Evolutionary conservation across 352 stramenopile species (phyloP), one percentile per base, ranked within the genome.

Genomic region (Pythium monospermum): DNA sequence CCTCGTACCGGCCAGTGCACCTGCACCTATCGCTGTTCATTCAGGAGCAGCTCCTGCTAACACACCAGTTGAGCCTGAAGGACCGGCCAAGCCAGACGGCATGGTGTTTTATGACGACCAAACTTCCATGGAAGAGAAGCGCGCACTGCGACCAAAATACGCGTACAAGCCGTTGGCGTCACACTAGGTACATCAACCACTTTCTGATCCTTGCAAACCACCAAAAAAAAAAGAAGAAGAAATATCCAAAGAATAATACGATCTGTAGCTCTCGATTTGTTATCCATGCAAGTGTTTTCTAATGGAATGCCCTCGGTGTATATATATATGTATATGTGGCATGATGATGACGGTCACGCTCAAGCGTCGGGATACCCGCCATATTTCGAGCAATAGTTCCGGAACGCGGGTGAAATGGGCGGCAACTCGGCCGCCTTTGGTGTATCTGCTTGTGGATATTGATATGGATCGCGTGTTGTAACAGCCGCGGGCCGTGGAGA

Each of bases 361-460:
- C 47, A 61, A 36, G 47, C 37, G 23, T 89, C 78, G 47, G 80
- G 73, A 31, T 93, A 93, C 15, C 83, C 83, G 35, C 83, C 83
- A 44, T 93, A 93, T 56, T 91, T 93, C 21, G 83, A 93, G 74
- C 83, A 93, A 38, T 90, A 91, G 48, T 71, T 76, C 53, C 81
- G 85, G 66, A 89, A 87, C 18, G 73, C 70, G 36, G 68, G 63
- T 7, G 49, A 52, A 23, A 57, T 51, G 3, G 56, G 48, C 22
- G 36, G 63, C n/a, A n/a, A n/a, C n/a, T n/a, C n/a, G n/a, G n/a
- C n/a, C n/a, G n/a, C n/a, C n/a, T n/a, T n/a, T 55, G 32, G 61
- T 52, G 35, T 53, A 57, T 47, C 47, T 49, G 16, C 2, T 42
- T 40, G 4, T 0, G 10, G 16, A 2, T 45, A 33, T 1, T 26